Evolutionary conservation across 129 eudicot species (phyloP).

Genomic region (Centaurea solstitialis): DNA sequence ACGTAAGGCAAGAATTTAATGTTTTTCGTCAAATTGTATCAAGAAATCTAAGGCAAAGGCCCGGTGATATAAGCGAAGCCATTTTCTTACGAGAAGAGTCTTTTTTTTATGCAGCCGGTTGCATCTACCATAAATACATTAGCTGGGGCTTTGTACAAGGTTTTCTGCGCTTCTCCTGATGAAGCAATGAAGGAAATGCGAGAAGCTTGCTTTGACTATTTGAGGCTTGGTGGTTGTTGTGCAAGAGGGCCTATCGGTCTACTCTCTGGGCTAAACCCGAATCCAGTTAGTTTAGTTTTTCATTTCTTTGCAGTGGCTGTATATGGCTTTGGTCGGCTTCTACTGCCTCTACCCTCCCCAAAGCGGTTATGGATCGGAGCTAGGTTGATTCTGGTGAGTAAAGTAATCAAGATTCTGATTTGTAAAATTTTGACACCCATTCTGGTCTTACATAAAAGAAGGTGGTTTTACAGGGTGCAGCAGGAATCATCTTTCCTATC

Average conservation of each 20-base stretch:
- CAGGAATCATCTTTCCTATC: conserved; percentile 62
- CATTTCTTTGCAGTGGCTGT: conserved; percentile 65
- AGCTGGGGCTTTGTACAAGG: conserved; percentile 69
- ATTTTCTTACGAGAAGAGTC: background rate
- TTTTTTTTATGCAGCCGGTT: conserved; percentile 51
- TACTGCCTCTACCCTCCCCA: conserved; percentile 62
- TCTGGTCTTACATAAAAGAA: background rate
- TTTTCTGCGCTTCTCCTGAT: conserved; percentile 62
- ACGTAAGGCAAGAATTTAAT: conserved; percentile 51
- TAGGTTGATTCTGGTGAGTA: conserved; percentile 54
- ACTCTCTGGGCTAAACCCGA: conserved; percentile 60
- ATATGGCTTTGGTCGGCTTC: conserved; percentile 58
- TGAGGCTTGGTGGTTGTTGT: conserved; percentile 59
- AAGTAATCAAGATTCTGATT: conserved; percentile 7
- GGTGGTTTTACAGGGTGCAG: conserved; percentile 49
- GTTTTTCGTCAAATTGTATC: background rate
- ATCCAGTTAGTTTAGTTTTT: conserved; percentile 49
- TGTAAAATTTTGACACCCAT: background rate
- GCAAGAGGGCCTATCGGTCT: conserved; percentile 57
- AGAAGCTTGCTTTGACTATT: conserved; percentile 60
- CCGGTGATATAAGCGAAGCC: background rate
- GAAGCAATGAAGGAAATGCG: conserved; percentile 65
- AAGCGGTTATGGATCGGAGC: conserved; percentile 53
- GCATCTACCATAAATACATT: conserved; percentile 71
- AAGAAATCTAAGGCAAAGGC: background rate